These are phyloP conservation scores for Bromus sterilis DNA, from an alignment of 176 grass and related monocot species.

Conservation along the genomic window DNA sequence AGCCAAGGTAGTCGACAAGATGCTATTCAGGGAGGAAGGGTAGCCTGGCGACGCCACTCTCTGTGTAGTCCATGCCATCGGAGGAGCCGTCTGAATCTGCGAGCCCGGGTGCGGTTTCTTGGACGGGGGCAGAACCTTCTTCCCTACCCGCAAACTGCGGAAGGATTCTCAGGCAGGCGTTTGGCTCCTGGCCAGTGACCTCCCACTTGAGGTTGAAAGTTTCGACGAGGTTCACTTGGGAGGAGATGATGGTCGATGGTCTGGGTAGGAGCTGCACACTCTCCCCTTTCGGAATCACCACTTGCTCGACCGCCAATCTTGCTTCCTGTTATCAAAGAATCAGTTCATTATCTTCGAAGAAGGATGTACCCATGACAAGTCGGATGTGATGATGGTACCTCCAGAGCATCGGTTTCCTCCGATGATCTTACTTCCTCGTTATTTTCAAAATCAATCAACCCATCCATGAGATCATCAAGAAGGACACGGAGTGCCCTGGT, in stretches of 20 bases:
- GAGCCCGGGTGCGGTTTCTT: not conserved
- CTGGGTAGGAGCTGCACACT: slow-evolving; percentile 53
- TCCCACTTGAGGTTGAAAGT: slow-evolving; percentile 73
- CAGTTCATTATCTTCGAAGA: not conserved
- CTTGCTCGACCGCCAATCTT: slow-evolving; percentile 74
- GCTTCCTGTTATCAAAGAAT: slow-evolving; percentile 41
- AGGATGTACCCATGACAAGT: not conserved
- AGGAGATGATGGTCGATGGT: slow-evolving; percentile 41
- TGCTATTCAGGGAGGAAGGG: slow-evolving; percentile 55
- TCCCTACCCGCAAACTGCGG: slow-evolving; percentile 22
- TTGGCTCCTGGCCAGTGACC: slow-evolving; percentile 34
- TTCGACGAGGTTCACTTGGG: slow-evolving; percentile 61
- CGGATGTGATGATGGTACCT: slow-evolving; percentile 29
- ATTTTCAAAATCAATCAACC: slow-evolving; percentile 21
- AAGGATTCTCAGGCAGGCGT: slow-evolving; percentile 41
- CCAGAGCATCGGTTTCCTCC: slow-evolving; percentile 73
- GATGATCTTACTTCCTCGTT: slow-evolving; percentile 33
- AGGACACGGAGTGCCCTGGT: slow-evolving; percentile 62
- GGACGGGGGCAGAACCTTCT: not conserved
- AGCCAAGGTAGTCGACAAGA: not conserved
- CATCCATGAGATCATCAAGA: slow-evolving; percentile 36
- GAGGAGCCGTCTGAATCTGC: slow-evolving; percentile 3
- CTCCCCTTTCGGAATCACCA: slow-evolving; percentile 72
- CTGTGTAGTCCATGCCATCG: slow-evolving; percentile 20
- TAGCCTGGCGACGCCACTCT: slow-evolving; percentile 48